phyloP scores from a whole-genome alignment of 1,284 basidiomycete species.

The Taiwanofungus camphoratus region DNA sequence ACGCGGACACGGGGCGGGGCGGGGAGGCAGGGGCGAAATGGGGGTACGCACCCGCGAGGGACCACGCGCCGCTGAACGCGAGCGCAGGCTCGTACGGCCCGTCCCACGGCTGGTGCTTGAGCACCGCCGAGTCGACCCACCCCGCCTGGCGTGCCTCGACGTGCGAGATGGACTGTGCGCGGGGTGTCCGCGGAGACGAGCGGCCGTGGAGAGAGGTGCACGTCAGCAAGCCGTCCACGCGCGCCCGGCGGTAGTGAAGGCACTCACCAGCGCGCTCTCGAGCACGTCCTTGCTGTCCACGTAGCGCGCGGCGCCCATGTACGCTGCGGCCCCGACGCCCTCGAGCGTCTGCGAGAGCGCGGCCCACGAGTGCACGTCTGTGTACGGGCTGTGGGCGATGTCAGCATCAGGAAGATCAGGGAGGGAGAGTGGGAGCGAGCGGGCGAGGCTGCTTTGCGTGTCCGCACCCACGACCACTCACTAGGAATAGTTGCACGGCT shows the following conservation, averaged over 20 bases:
- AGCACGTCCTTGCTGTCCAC: constrained; percentile 15
- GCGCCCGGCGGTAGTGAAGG: not conserved
- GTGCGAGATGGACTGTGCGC: constrained; percentile 34
- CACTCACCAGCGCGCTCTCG: constrained; percentile 7
- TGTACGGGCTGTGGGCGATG: constrained; percentile 34
- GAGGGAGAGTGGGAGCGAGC: not conserved
- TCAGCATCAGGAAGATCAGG: too few relatives aligned
- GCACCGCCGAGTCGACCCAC: constrained; percentile 46
- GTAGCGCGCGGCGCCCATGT: constrained; percentile 40
- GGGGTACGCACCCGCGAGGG: constrained; percentile 19
- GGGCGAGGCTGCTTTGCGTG: not conserved
- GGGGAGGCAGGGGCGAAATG: too few relatives aligned
- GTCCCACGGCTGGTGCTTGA: constrained; percentile 46
- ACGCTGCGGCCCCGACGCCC: constrained; percentile 45
- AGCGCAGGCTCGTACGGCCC: constrained; percentile 50
- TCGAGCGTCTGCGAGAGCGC: constrained; percentile 48
- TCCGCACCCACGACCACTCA: constrained; percentile 20
- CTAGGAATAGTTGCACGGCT: constrained; percentile 54
- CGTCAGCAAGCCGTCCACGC: not conserved
- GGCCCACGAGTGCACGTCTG: constrained; percentile 40
- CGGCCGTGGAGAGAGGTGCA: too few relatives aligned
- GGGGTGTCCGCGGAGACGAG: too few relatives aligned
- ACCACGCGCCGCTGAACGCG: constrained; percentile 34
- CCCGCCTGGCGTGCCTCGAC: constrained; percentile 44
- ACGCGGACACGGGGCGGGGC: not conserved